Evolutionary conservation across 768 basidiomycete genomes (phyloP), one percentile per base, ranked within the genome.

Genomic region (Candolleomyces efflorescens): DNA sequence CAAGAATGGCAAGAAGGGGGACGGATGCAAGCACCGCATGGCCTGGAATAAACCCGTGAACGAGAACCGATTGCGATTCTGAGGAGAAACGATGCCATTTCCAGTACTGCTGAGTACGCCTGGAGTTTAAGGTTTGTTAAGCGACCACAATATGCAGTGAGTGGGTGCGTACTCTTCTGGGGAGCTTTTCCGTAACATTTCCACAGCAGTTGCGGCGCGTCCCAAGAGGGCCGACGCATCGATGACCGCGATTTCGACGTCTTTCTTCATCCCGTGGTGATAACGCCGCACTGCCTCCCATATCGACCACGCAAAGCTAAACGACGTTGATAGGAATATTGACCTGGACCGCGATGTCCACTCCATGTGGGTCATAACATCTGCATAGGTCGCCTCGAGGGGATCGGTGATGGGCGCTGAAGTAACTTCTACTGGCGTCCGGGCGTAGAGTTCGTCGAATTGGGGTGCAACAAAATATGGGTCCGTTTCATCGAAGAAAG

Each of bases 261-360:
- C 83, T 60, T 89, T 87, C 68, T 92, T 91, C 54, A 90, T 72
- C 39, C 84, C 84, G 38, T 77, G 71, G 63, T 85, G 82, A 65
- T 88, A 89, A n/a, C 90, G 82, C 56, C 87, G 76, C 20, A 87
- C 78, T 3, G 89, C 90, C 67, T 92, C 90, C 88, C 88, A 92
- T 38, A 91, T 77, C 7, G 88, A 84, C 90, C 90, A 92, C 38
- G 80, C 81, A 62, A 91, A 88, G 73, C 86, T 90, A 68, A 91
- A 90, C 5, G 89, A 90, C 2, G 87, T 80, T 2, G 89, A 87
- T 45, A 91, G 80, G 60, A 82, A 91, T 4, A 83, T 77, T 0
- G 90, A 92, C 18, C 81, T 76, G 4, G 82, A 74, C 59, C 85
- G 80, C n/a, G 85, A 88, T 20, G 86, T 86, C 86, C 88, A 89